Evolutionary conservation across 1,284 basidiomycete genomes (phyloP).

Genomic region (Microbotryum silenes-acaulis): DNA sequence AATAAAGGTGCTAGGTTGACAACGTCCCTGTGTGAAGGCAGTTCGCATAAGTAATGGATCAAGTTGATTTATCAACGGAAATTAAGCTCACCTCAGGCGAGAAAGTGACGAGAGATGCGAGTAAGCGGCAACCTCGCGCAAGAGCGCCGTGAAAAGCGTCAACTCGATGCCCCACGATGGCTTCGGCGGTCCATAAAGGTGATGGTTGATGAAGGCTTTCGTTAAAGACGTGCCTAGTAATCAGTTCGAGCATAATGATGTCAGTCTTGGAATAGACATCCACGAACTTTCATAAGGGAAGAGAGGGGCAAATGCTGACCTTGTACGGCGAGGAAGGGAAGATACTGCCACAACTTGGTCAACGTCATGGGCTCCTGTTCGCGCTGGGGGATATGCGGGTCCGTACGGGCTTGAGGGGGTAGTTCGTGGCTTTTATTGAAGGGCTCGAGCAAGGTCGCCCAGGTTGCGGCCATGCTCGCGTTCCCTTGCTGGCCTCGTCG

Average conservation of each 20-base stretch:
- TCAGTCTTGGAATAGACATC: slow-evolving; percentile 9
- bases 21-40: slow-evolving; percentile 55
- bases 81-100: slow-evolving; percentile 26
- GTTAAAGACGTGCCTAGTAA: slow-evolving; percentile 59
- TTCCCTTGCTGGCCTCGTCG: too few relatives aligned
- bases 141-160: slow-evolving; percentile 55
- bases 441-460: slow-evolving; percentile 23
- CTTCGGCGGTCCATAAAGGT: slow-evolving; percentile 69
- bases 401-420: slow-evolving; percentile 21
- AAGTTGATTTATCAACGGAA: neutral
- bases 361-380: slow-evolving; percentile 19
- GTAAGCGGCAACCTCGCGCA: slow-evolving; percentile 76
- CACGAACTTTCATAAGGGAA: neutral
- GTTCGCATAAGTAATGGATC: neutral
- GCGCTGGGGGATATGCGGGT: slow-evolving; percentile 23
- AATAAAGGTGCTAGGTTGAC: slow-evolving; percentile 74
- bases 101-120: slow-evolving; percentile 76
- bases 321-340: slow-evolving; percentile 33
- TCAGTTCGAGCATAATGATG: neutral
- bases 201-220: slow-evolving; percentile 60
- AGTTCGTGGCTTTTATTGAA: slow-evolving; percentile 11
- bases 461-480: slow-evolving; percentile 4
- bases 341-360: slow-evolving; percentile 28
- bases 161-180: slow-evolving; percentile 77
- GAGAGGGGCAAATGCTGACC: slow-evolving; percentile 23